A percentile compares a stretch with the other conserved stretches of the same genome.
Conservation (phyloP, 2,329 filamentous ascomycete species). For the Decorospora gaudefroyi region DNA sequence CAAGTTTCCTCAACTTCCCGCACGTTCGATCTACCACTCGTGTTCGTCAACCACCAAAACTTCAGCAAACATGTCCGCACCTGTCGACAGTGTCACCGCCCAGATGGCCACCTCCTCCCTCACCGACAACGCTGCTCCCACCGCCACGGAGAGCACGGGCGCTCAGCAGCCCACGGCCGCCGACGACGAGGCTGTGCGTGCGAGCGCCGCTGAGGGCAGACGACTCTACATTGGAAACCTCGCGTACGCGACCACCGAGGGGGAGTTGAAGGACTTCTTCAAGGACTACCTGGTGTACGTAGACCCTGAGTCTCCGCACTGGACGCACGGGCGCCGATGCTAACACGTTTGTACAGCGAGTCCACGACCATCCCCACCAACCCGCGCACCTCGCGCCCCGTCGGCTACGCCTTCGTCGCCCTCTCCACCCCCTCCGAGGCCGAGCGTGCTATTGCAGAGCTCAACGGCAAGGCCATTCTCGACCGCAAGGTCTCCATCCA, state of each 20-base stretch:
- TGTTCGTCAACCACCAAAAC: conserved; percentile 59
- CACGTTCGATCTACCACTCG: conserved; percentile 50
- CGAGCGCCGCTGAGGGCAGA: conserved; percentile 97
- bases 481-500: conserved; percentile 99
- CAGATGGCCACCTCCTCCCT: conserved; percentile 68
- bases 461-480: conserved; percentile 93
- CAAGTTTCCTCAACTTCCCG: conserved; percentile 50
- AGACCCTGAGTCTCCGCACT: conserved; percentile 25
- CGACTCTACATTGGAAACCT: conserved; percentile 99
- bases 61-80: conserved; percentile 77
- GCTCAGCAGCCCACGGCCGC: conserved; percentile 70
- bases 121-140: conserved; percentile 53
- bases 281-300: conserved; percentile 99
- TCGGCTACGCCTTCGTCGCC: conserved; percentile 98
- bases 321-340: conserved; percentile 14
- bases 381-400: conserved; percentile 95
- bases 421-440: conserved; percentile 93
- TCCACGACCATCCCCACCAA: conserved; percentile 99
- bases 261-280: conserved; percentile 99
- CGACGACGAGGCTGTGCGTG: conserved; percentile 87
- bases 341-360: conserved; percentile 67
- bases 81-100: conserved; percentile 78
- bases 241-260: conserved; percentile 99
- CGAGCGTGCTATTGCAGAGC: conserved; percentile 90
- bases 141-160: conserved; percentile 55